These are phyloP conservation scores for Dryas alaskensis DNA, from an alignment of 306 rosid genomes.

Conservation along the genomic window DNA sequence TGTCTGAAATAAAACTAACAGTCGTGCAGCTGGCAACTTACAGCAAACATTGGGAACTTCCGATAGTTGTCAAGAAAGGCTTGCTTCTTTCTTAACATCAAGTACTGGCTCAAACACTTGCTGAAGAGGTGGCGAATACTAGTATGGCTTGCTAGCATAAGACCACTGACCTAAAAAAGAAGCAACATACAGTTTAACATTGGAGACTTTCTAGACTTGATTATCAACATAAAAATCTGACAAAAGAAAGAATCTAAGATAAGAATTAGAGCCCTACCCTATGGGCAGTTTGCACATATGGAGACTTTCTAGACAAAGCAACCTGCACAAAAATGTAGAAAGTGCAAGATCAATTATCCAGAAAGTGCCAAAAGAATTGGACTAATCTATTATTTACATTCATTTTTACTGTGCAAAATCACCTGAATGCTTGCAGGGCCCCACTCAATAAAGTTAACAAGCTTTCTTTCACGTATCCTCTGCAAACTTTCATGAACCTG, in stretches of 20 bases:
- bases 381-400: slow-evolving; percentile 20
- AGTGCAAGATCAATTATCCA: slow-evolving; percentile 13
- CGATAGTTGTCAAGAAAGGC: slow-evolving; percentile 96
- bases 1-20: slow-evolving; percentile 7
- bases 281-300: slow-evolving; percentile 98
- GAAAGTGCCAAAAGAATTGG: slow-evolving; percentile 8
- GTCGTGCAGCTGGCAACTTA: slow-evolving; percentile 41
- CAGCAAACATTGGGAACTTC: slow-evolving; percentile 99
- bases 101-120: slow-evolving; percentile 93
- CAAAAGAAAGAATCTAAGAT: slow-evolving; percentile 2
- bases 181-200: slow-evolving; percentile 9
- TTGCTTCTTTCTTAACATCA: slow-evolving; percentile 93
- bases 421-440: slow-evolving; percentile 99
- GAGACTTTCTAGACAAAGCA: slow-evolving; percentile 96
- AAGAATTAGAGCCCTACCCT: slow-evolving; percentile 50
- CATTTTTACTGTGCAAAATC: slow-evolving; percentile 21
- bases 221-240: slow-evolving; percentile 2
- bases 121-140: slow-evolving; percentile 98
- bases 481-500: slow-evolving; percentile 99
- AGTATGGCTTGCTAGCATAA: slow-evolving; percentile 97
- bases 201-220: neutral
- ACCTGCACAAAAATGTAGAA: slow-evolving; percentile 46
- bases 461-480: slow-evolving; percentile 98
- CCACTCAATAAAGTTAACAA: slow-evolving; percentile 97
- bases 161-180: slow-evolving; percentile 84